Percentiles rank a stretch among this genome's conserved stretches.
Evolutionary conservation across 176 grass and related monocot genomes (phyloP).

Genomic region (Olyra latifolia): DNA sequence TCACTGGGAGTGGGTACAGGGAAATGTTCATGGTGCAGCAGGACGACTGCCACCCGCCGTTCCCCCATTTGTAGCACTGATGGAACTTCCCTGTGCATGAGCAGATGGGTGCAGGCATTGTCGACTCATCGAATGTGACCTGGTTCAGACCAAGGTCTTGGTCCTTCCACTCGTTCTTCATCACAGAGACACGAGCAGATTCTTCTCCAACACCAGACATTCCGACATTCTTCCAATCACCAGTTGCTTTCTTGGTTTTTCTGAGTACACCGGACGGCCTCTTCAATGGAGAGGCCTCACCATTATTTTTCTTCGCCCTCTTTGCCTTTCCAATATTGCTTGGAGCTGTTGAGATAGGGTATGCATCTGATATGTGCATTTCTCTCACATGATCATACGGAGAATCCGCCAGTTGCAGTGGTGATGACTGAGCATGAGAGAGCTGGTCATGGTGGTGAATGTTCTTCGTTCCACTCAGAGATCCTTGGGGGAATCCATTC

Average conservation of each 20-base stretch:
- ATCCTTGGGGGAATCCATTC: slow-evolving; percentile 43
- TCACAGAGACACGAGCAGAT: slow-evolving; percentile 33
- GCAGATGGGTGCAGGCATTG: slow-evolving; percentile 73
- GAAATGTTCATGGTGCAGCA: slow-evolving; percentile 90
- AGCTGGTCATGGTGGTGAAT: slow-evolving; percentile 56
- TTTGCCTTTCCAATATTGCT: slow-evolving; percentile 54
- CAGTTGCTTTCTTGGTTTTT: slow-evolving; percentile 62
- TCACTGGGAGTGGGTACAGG: slow-evolving; percentile 76
- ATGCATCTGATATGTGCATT: slow-evolving; percentile 83
- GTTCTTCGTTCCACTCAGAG: slow-evolving; percentile 43
- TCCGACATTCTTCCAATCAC: slow-evolving; percentile 44
- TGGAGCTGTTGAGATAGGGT: slow-evolving; percentile 57
- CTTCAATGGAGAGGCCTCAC: slow-evolving; percentile 53
- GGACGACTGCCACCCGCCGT: slow-evolving; percentile 84
- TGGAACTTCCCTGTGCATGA: slow-evolving; percentile 70
- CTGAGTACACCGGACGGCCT: slow-evolving; percentile 52
- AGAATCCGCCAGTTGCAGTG: slow-evolving; percentile 70
- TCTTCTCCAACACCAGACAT: slow-evolving; percentile 32
- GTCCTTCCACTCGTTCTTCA: slow-evolving; percentile 75
- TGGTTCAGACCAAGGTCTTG: slow-evolving; percentile 79
- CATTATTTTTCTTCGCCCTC: slow-evolving; percentile 60
- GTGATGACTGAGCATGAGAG: slow-evolving; percentile 60
- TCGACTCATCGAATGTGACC: slow-evolving; percentile 69
- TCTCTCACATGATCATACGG: slow-evolving; percentile 75
- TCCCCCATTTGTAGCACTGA: slow-evolving; percentile 91